Conservation (phyloP, 1,139 yeast genomes). For the Meyerozyma elateridarum region DNA sequence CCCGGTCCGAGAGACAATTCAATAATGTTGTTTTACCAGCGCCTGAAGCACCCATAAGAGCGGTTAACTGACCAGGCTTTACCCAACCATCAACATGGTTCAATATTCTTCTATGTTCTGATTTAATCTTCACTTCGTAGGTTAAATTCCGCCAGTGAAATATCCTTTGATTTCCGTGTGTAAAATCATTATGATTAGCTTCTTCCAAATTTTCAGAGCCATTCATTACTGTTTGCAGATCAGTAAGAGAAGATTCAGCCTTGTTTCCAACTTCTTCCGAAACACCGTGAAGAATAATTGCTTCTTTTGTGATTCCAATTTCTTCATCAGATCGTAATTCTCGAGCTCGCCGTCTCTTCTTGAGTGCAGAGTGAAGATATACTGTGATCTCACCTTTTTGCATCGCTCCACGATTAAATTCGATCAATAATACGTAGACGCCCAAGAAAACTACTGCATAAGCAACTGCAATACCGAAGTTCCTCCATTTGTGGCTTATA, state of each 20-base stretch:
- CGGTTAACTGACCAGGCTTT: slow-evolving; percentile 19
- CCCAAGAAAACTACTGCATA: slow-evolving; percentile 11
- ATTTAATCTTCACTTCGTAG: slow-evolving; percentile 18
- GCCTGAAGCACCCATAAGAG: slow-evolving; percentile 27
- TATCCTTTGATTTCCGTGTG: slow-evolving; percentile 16
- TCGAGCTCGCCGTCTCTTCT: slow-evolving; percentile 8
- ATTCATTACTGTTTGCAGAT: slow-evolving; percentile 11
- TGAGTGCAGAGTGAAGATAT: slow-evolving; percentile 12
- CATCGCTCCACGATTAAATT: slow-evolving; percentile 14
- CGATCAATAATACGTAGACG: slow-evolving; percentile 12
- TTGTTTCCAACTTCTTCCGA: no score
- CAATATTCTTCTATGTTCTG: slow-evolving; percentile 19
- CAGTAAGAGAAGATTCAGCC: no score
- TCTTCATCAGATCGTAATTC: background rate
- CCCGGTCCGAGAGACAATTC: slow-evolving; percentile 30
- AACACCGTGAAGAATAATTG: background rate
- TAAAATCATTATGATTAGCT: slow-evolving; percentile 6
- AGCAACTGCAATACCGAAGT: slow-evolving; percentile 14
- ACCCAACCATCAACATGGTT: slow-evolving; percentile 18
- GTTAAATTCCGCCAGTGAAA: slow-evolving; percentile 40
- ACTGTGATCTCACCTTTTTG: slow-evolving; percentile 14
- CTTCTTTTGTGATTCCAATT: no score
- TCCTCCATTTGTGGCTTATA: slow-evolving; percentile 15
- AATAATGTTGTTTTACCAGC: slow-evolving; percentile 33
- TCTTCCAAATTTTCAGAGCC: no score